A percentile compares a stretch with the other conserved stretches of the same genome.
Conservation (phyloP, 2,329 filamentous ascomycete species). For the Claviceps purpurea region DNA sequence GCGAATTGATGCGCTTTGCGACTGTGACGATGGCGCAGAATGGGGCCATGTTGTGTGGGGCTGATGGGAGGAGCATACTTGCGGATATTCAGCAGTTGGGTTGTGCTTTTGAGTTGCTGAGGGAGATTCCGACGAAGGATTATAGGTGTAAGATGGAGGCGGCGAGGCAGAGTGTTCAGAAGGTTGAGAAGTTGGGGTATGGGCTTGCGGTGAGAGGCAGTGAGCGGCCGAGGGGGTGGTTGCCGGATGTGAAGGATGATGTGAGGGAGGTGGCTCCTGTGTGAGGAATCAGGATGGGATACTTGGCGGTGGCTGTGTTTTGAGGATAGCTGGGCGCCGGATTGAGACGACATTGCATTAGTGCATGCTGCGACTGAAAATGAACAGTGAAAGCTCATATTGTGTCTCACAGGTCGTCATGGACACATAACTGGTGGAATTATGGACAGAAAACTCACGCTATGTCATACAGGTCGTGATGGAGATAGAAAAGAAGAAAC, state of each 20-base stretch:
- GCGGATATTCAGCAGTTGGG: conserved; percentile 69
- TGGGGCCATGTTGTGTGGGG: conserved; percentile 34
- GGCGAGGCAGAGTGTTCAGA: conserved; percentile 79
- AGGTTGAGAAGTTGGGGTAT: conserved; percentile 86
- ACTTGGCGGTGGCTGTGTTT: neutral
- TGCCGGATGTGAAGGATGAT: conserved; percentile 54
- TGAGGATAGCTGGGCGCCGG: too few species aligned
- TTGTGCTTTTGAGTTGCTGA: conserved; percentile 61
- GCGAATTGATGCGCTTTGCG: conserved; percentile 93
- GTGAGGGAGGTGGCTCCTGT: conserved; percentile 17
- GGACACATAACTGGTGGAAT: too few species aligned
- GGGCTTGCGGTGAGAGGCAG: conserved; percentile 75
- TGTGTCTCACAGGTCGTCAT: too few species aligned
- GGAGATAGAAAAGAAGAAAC: neutral
- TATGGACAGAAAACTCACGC: neutral
- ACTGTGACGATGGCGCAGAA: conserved; percentile 75
- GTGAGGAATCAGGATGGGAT: conserved; percentile 4
- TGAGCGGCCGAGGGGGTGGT: conserved; percentile 83
- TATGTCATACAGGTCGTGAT: neutral
- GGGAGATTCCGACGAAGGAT: conserved; percentile 40
- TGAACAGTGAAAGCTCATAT: too few species aligned
- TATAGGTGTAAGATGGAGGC: conserved; percentile 71
- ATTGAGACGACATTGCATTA: too few species aligned
- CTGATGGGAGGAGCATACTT: conserved; percentile 47
- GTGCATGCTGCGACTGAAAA: too few species aligned